Conservation (phyloP, 106 monocot genomes). For the Triglochin maritima region DNA sequence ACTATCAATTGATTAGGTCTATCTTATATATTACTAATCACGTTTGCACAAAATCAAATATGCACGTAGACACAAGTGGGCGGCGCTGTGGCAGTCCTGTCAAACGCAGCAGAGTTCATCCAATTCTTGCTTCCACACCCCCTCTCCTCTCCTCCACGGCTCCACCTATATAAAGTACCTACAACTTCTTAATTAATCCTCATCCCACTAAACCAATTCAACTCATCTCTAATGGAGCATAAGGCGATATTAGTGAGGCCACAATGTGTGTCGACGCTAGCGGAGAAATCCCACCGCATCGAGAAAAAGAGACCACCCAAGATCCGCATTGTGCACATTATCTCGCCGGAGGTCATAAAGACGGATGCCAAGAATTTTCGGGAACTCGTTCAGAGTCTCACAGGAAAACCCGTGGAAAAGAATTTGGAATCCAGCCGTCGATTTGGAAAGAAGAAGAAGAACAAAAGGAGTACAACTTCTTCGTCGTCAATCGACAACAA, state of each 20-base stretch:
- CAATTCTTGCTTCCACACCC: slow-evolving; percentile 3
- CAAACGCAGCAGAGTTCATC: slow-evolving; percentile 4
- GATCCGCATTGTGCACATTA: slow-evolving; percentile 53
- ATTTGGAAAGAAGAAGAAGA: neutral
- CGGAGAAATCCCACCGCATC: slow-evolving; percentile 12
- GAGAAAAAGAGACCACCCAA: slow-evolving; percentile 34
- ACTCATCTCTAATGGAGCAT: neutral
- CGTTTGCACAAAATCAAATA: too few relatives aligned
- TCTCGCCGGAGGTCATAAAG: slow-evolving; percentile 72
- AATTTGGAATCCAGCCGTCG: too few relatives aligned
- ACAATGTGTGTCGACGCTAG: neutral
- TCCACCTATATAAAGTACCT: neutral
- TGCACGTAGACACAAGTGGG: neutral
- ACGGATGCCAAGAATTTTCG: slow-evolving; percentile 60
- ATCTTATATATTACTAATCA: too few relatives aligned
- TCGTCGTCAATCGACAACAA: neutral
- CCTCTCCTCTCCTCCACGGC: neutral
- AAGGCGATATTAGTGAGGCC: neutral
- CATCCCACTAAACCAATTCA: neutral
- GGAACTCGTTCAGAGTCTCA: slow-evolving; percentile 70
- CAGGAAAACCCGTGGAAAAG: slow-evolving; percentile 18
- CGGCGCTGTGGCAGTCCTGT: neutral
- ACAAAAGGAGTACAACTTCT: neutral
- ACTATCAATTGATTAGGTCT: too few relatives aligned
- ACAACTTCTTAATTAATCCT: neutral